Evolutionary conservation across 306 rosid genomes (phyloP).

Genomic region (Notholithocarpus densiflorus): DNA sequence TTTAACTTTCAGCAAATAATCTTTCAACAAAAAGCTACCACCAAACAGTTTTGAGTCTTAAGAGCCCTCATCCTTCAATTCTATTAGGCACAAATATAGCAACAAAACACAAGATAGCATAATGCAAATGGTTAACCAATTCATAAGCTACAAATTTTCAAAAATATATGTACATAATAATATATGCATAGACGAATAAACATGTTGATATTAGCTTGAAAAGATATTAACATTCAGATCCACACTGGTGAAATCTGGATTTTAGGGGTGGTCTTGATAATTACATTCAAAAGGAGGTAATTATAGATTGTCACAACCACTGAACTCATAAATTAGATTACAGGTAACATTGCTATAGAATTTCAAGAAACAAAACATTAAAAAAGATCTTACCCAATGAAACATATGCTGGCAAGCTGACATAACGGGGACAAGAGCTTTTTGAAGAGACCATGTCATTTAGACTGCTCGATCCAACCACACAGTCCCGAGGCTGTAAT

Average conservation of each 20-base stretch:
- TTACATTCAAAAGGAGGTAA: background rate
- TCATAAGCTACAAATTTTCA: background rate
- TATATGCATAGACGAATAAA: background rate
- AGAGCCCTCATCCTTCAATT: too few relatives aligned
- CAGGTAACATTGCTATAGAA: background rate
- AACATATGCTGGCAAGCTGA: constrained; percentile 60
- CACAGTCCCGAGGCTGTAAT: constrained; percentile 87
- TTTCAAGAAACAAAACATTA: background rate
- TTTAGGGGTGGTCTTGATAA: background rate
- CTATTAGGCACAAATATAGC: background rate
- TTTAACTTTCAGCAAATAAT: too few relatives aligned
- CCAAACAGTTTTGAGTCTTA: too few relatives aligned
- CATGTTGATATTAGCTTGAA: background rate
- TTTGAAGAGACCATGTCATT: constrained; percentile 43
- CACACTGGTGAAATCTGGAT: background rate
- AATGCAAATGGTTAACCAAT: background rate
- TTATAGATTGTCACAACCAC: background rate
- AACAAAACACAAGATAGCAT: background rate
- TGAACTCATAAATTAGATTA: background rate
- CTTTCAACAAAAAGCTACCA: too few relatives aligned
- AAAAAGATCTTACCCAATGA: constrained; percentile 39
- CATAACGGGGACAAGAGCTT: constrained; percentile 66
- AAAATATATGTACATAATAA: background rate
- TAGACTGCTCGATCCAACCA: constrained; percentile 28
- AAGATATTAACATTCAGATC: background rate